Evolutionary conservation across 2,329 filamentous ascomycete species (phyloP).

Genomic region (Colletotrichum coccodes): DNA sequence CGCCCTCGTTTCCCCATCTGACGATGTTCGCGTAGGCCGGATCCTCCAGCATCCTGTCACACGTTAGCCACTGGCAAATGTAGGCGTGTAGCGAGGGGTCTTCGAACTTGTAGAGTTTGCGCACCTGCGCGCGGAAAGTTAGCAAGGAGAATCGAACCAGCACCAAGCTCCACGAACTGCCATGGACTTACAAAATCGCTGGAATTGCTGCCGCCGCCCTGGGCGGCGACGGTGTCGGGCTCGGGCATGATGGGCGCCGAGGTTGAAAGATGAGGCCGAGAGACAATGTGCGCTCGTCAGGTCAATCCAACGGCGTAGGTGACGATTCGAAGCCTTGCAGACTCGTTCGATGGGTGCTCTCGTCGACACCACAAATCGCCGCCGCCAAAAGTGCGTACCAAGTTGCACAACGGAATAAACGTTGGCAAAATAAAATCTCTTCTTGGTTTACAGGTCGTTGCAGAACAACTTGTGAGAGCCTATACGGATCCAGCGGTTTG

Average conservation of each 20-base stretch:
- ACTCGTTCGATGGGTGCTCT: neutral
- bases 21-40: conserved; percentile 93
- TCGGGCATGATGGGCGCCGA: conserved; percentile 44
- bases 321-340: neutral
- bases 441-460: conserved; percentile 8
- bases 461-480: conserved; percentile 1
- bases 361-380: neutral
- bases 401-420: neutral
- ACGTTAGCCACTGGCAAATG: conserved; percentile 42
- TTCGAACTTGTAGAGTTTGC: conserved; percentile 96
- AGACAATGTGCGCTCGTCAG: neutral
- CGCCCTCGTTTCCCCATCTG: conserved; percentile 92
- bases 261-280: neutral
- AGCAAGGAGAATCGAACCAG: conserved; percentile 35
- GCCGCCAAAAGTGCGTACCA: neutral
- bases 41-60: conserved; percentile 90
- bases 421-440: neutral
- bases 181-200: conserved; percentile 87
- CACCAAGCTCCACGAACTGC: conserved; percentile 20
- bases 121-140: conserved; percentile 71
- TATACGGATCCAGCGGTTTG: conserved; percentile 20
- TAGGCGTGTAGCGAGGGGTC: conserved; percentile 23
- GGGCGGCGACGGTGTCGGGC: conserved; percentile 49
- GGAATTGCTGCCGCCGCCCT: conserved; percentile 76
- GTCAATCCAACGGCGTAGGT: neutral